Evolutionary conservation across 768 basidiomycete genomes (phyloP).

Genomic region (Psilocybe sp.): DNA sequence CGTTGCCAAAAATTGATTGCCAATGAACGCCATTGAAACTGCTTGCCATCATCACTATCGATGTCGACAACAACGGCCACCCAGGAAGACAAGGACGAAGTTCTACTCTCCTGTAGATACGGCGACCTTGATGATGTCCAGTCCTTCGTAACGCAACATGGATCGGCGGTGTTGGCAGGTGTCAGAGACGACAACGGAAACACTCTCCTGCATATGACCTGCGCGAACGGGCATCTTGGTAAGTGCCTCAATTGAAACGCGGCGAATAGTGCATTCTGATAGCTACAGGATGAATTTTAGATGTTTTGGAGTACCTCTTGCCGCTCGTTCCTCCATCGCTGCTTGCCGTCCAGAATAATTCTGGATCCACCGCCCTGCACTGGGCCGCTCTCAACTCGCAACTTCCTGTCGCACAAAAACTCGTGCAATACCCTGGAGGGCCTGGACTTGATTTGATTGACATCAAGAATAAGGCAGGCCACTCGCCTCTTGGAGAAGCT

Average conservation of each 20-base stretch:
- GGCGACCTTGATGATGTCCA: constrained; percentile 82
- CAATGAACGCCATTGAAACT: constrained; percentile 6
- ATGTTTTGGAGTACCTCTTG: constrained; percentile 73
- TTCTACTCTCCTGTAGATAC: constrained; percentile 83
- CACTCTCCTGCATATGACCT: constrained; percentile 81
- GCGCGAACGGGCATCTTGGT: constrained; percentile 90
- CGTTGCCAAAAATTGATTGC: constrained; percentile 4
- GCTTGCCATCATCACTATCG: constrained; percentile 10
- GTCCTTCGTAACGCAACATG: constrained; percentile 59
- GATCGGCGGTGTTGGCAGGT: constrained; percentile 41
- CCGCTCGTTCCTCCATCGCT: constrained; percentile 53
- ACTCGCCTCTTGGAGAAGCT: constrained; percentile 78
- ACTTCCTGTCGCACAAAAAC: constrained; percentile 53
- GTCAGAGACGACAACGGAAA: constrained; percentile 78
- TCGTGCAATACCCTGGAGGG: constrained; percentile 55
- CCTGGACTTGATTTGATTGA: constrained; percentile 72
- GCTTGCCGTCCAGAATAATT: constrained; percentile 59
- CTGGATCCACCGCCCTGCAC: constrained; percentile 83
- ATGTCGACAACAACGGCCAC: constrained; percentile 28
- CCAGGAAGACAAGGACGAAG: constrained; percentile 62
- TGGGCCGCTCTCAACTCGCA: constrained; percentile 90
- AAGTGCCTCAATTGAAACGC: constrained; percentile 18
- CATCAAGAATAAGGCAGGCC: constrained; percentile 69
- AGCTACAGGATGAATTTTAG: constrained; percentile 51
- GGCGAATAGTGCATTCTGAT: constrained; percentile 29